Percentiles rank a stretch among this genome's conserved stretches.
These are phyloP conservation scores for Micractinium conductrix DNA, from an alignment of 139 green algal species.

Conservation along the genomic window DNA sequence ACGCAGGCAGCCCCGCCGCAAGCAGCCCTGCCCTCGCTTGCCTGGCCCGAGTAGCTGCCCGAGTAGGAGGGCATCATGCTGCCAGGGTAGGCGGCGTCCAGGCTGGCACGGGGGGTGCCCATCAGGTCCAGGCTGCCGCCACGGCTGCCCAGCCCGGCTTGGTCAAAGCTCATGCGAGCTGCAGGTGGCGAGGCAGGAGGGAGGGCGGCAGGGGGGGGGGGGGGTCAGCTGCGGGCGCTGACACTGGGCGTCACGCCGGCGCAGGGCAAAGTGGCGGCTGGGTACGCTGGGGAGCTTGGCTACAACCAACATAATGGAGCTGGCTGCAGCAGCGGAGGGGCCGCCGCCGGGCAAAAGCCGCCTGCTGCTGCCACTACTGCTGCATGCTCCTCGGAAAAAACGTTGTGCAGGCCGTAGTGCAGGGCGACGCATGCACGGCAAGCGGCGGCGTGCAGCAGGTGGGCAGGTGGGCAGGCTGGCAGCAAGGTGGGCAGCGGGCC, in stretches of 20 bases:
- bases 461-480: not conserved
- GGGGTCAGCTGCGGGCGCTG: too few relatives aligned
- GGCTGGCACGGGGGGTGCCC: conserved; percentile 1
- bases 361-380: too few relatives aligned
- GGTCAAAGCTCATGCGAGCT: conserved; percentile 30
- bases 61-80: not conserved
- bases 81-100: conserved; percentile 8
- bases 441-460: not conserved
- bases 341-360: too few relatives aligned
- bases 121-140: conserved; percentile 18
- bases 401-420: not conserved
- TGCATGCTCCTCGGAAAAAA: too few relatives aligned
- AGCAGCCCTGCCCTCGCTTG: too few relatives aligned
- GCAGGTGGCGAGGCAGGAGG: conserved; percentile 6
- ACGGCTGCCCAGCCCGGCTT: not conserved
- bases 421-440: not conserved
- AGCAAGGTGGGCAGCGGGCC: not conserved
- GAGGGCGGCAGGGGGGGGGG: not conserved
- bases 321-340: too few relatives aligned
- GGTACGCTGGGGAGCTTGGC: too few relatives aligned
- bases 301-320: too few relatives aligned
- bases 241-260: too few relatives aligned
- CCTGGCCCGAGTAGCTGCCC: not conserved
- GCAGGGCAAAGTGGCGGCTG: too few relatives aligned
- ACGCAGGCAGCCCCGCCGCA: too few relatives aligned